Base-by-base conservation (phyloP, 2,329 filamentous ascomycete species). In the Neonectria faginata region DNA sequence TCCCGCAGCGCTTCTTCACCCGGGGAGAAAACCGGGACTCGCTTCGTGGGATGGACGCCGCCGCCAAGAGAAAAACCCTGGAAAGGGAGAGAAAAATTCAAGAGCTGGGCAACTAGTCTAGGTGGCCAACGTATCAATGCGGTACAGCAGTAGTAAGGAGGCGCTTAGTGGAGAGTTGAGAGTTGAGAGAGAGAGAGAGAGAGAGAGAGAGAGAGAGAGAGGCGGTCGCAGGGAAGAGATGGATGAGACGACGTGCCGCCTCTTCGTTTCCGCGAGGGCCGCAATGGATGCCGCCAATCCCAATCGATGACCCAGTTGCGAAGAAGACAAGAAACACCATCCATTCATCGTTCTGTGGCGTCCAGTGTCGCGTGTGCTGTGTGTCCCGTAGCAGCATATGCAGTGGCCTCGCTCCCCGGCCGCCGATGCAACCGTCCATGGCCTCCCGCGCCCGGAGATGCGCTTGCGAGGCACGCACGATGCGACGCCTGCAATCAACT, bases 381-480 rank as follows among this genome's bases (percentile, higher is more conserved):
- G 9, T 31, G 27, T 16, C n/a, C 5, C 11, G 29, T 33, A 10
- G 48, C n/a, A 42, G n/a, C 9, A 20, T 39, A 20, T 51, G 48
- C 48, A 18, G 48, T 27, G 48, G 48, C 48, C n/a, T 58, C 33
- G 50, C 29, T 53, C 44, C 18, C 57, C 18, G 48, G 57, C 48
- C 48, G 27, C 45, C 56, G 16, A 41, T 31, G 44, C 25, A 57
- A 51, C 45, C 3, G 20, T 27, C 44, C 12, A 47, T 27, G 27
- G 29, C 29, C 9, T 51, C 48, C 29, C 12, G 29, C n/a, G 29
- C 9, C 48, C 31, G 48, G 29, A n/a, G 27, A 31, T 51, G 10
- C 29, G 27, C 48, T 51, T 51, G 48, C 48, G 18, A 51, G 27
- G 16, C 48, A 33, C 48, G 48, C 18, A 33, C 29, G 29, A 31